Evolutionary conservation across 495 filamentous ascomycete genomes (phyloP), one percentile per base, ranked within the genome.

Genomic region (Patellaria atrata): DNA sequence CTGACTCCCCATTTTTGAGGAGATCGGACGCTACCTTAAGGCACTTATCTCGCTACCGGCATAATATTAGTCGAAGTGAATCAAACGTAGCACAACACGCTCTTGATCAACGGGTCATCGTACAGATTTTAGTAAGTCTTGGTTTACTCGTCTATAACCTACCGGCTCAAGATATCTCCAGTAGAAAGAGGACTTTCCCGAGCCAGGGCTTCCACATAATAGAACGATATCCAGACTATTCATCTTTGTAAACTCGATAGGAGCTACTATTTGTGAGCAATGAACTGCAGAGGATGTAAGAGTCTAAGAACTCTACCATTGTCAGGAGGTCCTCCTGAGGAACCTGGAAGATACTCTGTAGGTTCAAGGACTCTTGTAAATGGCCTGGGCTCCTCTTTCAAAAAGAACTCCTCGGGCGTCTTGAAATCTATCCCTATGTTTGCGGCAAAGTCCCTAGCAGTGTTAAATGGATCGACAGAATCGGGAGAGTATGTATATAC

Each of bases 371-470:
- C 60, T 26, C 77, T 62, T 3, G 54, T 52, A 43, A 79, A 81
- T 2, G 74, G 64, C 33, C 71, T 61, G 0, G 76, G 63, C 13
- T 62, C 41, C 38, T 79, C 66, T 1, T 66, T 63, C 11, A 89
- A 64, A 48, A 94, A 96, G 60, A 77, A 91, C 48, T 93, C 86
- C 46, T 96, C 91, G 0, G 89, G 87, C 0, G 84, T 92, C 34
- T 73, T 59, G 53, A 85, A 99, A 12, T 62, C 47, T 41, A 96
- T 75, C 0, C 77, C 76, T 3, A 83, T 60, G 50, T 96, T 96
- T 7, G 70, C 58, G 15, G 91, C 84, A 38, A 94, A 78, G 36
- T 91, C 77, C 21, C 71, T 72, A 31, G 53, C 27, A 27, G 18
- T 14, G 22, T 54, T 32, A 53, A 42, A 22, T 25, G 28, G 44